Base-by-base conservation (phyloP, 148 eudicot species). In the Simmondsia chinensis region DNA sequence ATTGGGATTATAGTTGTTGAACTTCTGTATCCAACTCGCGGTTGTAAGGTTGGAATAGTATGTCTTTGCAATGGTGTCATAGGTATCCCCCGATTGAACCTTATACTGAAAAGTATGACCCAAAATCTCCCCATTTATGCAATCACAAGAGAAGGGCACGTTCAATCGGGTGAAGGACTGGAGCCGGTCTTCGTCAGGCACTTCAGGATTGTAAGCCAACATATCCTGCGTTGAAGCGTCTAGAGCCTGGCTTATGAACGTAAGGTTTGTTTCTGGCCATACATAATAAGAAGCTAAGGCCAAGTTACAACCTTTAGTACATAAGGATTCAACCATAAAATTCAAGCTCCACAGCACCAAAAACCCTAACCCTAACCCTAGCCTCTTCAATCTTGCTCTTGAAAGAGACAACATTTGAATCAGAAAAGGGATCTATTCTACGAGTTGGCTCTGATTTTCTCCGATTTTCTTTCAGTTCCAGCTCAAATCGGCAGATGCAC, bases 31-130 rank as follows among this genome's bases (percentile, higher is more conserved):
- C 83, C 68, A 75, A 17, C 35, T 43, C 14, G 4, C 56, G 17
- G 69, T 75, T 0, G 96, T 86, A 32, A 86, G 83, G 56, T 82
- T 71, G 10, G 83, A 64, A 46, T 65, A 81, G 21, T 52, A 71
- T 14, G 53, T 10, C 7, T 14, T 28, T 0, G 91, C 86, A 50
- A 85, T 40, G 48, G 11, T 68, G 2, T n/a, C 25, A 43, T 85
- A 85, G 7, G 89, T 80, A 34, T 81, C 95, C 43, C 66, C 83
- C 33, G 34, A 5, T 7, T 46, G 59, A 7, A 61, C 43, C 23
- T 5, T 16, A 48, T 77, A 81, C 19, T 37, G 33, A 40, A 85
- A 85, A 0, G 68, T 65, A 11, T 70, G 86, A n/a, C 86, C 95
- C 45, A 81, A 30, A 55, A 72, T 77, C 15, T 70, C 70, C 1